Evolutionary conservation across 257 asterid species (phyloP).

Genomic region (Eucommia ulmoides): DNA sequence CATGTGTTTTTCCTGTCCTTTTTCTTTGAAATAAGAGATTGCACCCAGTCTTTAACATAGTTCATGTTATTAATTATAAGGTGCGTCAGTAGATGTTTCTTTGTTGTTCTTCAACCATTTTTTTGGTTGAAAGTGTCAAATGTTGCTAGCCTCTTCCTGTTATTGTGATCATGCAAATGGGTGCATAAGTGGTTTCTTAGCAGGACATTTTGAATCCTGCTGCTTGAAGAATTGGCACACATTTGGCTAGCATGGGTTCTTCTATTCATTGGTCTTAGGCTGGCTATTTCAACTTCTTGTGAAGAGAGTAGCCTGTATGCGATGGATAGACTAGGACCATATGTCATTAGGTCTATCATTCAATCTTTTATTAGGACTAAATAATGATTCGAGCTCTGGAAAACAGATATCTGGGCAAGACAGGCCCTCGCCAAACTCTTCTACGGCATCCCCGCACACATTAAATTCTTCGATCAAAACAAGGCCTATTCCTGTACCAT

Average conservation of each 20-base stretch:
- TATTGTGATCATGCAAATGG: neutral
- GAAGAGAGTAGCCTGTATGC: constrained; percentile 18
- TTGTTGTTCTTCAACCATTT: no score
- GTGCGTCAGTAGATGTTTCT: no score
- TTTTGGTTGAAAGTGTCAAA: no score
- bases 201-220: neutral
- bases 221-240: constrained; percentile 7
- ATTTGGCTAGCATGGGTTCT: constrained; percentile 1
- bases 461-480: constrained; percentile 34
- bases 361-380: constrained; percentile 5
- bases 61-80: no score
- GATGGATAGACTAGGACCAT: no score
- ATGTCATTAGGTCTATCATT: neutral
- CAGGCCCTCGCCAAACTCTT: constrained; percentile 33
- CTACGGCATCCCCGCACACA: constrained; percentile 16
- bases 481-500: constrained; percentile 36
- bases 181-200: neutral
- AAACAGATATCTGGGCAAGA: constrained; percentile 88
- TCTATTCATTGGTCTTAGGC: constrained; percentile 8
- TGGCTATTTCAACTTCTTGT: constrained; percentile 18
- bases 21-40: no score
- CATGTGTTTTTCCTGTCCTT: no score
- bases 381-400: constrained; percentile 13
- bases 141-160: constrained; percentile 11
- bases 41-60: no score